Conservation (phyloP, 345 rosid species). For the Gossypium arboreum region DNA sequence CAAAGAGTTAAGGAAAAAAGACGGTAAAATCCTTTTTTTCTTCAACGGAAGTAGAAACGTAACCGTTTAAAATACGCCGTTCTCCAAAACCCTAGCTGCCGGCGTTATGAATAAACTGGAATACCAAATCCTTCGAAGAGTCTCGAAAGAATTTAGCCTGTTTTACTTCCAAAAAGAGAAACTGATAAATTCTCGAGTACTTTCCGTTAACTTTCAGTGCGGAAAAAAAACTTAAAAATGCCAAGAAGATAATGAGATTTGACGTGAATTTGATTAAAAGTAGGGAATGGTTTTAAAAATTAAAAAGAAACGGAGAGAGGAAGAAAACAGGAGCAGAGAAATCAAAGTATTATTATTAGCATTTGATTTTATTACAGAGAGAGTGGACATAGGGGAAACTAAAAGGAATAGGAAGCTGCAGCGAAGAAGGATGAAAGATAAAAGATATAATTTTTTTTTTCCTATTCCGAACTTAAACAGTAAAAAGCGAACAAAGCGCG, state of each 20-base stretch:
- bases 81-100: conserved; percentile 4
- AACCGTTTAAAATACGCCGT: not conserved
- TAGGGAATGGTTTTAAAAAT: not conserved
- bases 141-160: no score
- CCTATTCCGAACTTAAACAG: not conserved
- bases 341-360: not conserved
- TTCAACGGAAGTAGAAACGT: not conserved
- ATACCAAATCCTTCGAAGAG: not conserved
- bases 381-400: not conserved
- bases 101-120: not conserved
- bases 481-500: not conserved
- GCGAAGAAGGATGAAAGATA: not conserved
- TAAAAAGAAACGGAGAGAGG: no score
- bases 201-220: not conserved
- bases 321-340: conserved; percentile 1
- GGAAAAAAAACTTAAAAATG: no score
- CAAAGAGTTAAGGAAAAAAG: not conserved
- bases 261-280: not conserved
- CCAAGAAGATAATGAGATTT: not conserved
- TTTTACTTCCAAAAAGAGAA: not conserved
- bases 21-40: not conserved
- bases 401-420: not conserved
- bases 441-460: no score
- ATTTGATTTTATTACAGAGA: not conserved
- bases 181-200: not conserved